A percentile compares a stretch with the other conserved stretches of the same genome.
Conservation (phyloP, 2,329 filamentous ascomycete species). For the Leptosphaerulina australis region DNA sequence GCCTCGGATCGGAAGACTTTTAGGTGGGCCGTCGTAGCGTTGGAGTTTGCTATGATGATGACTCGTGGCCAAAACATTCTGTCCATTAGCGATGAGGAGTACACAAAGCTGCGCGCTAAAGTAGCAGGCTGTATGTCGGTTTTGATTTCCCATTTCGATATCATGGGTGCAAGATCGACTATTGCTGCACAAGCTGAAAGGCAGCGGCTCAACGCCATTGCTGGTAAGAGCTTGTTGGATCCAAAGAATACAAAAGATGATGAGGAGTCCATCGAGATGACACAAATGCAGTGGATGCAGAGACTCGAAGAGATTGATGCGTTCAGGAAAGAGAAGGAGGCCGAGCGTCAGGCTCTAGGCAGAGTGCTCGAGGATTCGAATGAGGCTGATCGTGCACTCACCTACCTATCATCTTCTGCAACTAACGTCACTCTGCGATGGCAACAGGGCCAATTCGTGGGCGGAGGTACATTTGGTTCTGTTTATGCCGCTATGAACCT, state of each 20-base stretch:
- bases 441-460: conserved; percentile 99
- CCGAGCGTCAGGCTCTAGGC: conserved; percentile 85
- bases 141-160: conserved; percentile 97
- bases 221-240: conserved; percentile 78
- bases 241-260: conserved; percentile 77
- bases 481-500: conserved; percentile 98
- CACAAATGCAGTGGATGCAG: conserved; percentile 75
- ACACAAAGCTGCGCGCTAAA: conserved; percentile 79
- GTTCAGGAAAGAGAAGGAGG: conserved; percentile 75
- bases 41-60: conserved; percentile 98
- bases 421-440: conserved; percentile 95
- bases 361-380: conserved; percentile 92
- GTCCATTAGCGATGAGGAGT: conserved; percentile 88
- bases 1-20: conserved; percentile 95
- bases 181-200: conserved; percentile 93
- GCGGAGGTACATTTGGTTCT: conserved; percentile 94
- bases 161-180: conserved; percentile 94
- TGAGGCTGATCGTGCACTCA: conserved; percentile 92
- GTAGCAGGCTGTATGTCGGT: conserved; percentile 97
- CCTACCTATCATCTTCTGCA: conserved; percentile 89
- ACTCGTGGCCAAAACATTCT: conserved; percentile 91
- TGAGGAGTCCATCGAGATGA: conserved; percentile 77
- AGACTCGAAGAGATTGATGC: conserved; percentile 79
- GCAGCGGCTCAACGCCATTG: conserved; percentile 80
- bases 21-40: conserved; percentile 91